Base-by-base conservation (phyloP, 163 green algal species). In the Picocystis sp. region DNA sequence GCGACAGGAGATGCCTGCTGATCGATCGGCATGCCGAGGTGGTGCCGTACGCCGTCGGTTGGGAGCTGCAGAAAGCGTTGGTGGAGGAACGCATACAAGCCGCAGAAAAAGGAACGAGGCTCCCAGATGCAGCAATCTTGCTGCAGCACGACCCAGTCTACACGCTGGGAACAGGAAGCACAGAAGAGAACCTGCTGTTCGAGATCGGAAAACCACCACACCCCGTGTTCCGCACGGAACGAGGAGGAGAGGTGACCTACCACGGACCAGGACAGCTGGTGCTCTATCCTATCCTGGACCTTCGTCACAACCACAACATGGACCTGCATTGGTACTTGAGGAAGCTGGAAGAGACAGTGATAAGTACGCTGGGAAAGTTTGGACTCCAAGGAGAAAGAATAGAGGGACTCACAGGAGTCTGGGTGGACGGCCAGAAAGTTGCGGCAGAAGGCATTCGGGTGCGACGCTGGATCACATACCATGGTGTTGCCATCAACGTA, bases 241-340 rank as follows among this genome's bases (percentile, higher is more conserved):
- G 88, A 3, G 89, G 88, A 8, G 89, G 89, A 1, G 89, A 98
- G 69, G 89, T 94, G 6, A 98, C 89, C 0, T 96, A 93, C 58
- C 89, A 98, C 67, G 88, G 89, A 2, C 89, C 89, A 6, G 89
- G 89, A 0, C 80, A 89, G 72, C 66, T 98, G 22, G 87, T 97
- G 34, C 51, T 95, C 58, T 97, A 98, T 52, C 89, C 89, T 1
- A 81, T 98, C 6, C 47, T 98, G 21, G 72, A 97, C 69, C 69
- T 98, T 43, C 56, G 53, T 0, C 69, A 83, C 49, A 57, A 58
- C 14, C 14, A 24, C 6, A 58, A 54, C 22, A 17, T 43, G 13
- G 89, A 98, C 69, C 72, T 98, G 44, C 88, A 97, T 70, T 90
- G 77, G 77, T 96, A 95, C 71, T 63, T 97, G 47, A 63, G 79